phyloP scores from a whole-genome alignment of 2,329 filamentous ascomycete genomes.

The Xylaria sp. region DNA sequence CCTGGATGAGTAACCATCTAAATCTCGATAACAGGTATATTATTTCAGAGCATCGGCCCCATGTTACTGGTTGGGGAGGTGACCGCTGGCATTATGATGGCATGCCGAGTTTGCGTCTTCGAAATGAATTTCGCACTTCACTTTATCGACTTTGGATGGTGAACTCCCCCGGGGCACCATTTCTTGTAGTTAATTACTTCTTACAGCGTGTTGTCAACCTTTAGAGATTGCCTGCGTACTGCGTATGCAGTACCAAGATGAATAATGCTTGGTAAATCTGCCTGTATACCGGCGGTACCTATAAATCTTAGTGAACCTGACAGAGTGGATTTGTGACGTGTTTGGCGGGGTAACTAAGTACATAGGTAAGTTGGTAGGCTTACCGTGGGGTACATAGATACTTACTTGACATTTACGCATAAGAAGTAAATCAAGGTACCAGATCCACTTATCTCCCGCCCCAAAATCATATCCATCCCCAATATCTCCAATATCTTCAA shows the following conservation, averaged over 20 bases:
- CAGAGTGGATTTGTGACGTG: conserved; percentile 35
- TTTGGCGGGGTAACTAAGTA: conserved; percentile 38
- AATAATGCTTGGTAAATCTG: too few relatives aligned
- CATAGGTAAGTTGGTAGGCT: background rate
- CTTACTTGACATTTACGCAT: too few relatives aligned
- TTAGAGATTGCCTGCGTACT: too few relatives aligned
- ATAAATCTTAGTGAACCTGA: too few relatives aligned
- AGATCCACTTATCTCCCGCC: background rate
- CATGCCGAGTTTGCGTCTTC: too few relatives aligned
- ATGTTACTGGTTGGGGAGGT: conserved; percentile 6
- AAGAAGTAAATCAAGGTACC: background rate
- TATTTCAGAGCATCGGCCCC: conserved; percentile 19
- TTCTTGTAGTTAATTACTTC: background rate
- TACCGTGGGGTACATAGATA: background rate
- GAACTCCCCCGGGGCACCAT: too few relatives aligned
- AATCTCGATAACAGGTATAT: background rate
- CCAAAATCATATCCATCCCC: background rate
- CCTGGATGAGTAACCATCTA: background rate
- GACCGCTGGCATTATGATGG: background rate
- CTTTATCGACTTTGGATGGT: background rate
- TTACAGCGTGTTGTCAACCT: background rate
- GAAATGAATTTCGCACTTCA: background rate
- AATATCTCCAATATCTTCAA: conserved; percentile 1
- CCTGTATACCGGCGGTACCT: too few relatives aligned
- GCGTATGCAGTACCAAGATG: too few relatives aligned